Evolutionary conservation across 345 rosid species (phyloP).

Genomic region (Citrus glauca): DNA sequence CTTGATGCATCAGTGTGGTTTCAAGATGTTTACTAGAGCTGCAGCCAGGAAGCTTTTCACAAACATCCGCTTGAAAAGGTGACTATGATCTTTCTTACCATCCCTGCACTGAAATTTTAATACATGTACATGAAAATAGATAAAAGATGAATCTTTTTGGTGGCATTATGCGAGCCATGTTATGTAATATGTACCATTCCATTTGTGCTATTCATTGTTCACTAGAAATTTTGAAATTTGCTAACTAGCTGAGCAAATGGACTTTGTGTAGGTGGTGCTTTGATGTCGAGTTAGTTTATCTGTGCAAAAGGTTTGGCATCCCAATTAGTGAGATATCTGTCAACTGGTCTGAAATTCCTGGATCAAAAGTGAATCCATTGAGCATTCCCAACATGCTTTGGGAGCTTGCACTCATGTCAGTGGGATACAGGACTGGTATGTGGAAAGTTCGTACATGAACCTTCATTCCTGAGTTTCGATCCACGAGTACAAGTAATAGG

Average conservation of each 20-base stretch:
- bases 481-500: neutral
- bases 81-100: neutral
- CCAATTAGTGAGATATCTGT: constrained; percentile 85
- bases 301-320: constrained; percentile 77
- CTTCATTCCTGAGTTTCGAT: neutral
- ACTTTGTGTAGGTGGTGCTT: constrained; percentile 90
- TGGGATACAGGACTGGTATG: constrained; percentile 77
- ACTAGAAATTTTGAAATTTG: neutral
- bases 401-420: constrained; percentile 92
- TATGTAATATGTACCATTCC: neutral
- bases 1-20: constrained; percentile 73
- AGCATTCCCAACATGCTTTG: constrained; percentile 98
- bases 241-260: neutral
- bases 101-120: neutral
- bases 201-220: neutral
- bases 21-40: constrained; percentile 98
- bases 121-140: neutral
- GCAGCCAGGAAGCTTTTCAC: constrained; percentile 94
- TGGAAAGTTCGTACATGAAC: constrained; percentile 57
- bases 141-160: neutral
- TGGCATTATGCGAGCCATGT: neutral
- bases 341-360: constrained; percentile 94
- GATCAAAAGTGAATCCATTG: constrained; percentile 82
- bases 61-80: constrained; percentile 86
- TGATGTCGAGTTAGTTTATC: constrained; percentile 86